phyloP scores from a whole-genome alignment of 176 grass and related monocot genomes.

The Avena insularis region DNA sequence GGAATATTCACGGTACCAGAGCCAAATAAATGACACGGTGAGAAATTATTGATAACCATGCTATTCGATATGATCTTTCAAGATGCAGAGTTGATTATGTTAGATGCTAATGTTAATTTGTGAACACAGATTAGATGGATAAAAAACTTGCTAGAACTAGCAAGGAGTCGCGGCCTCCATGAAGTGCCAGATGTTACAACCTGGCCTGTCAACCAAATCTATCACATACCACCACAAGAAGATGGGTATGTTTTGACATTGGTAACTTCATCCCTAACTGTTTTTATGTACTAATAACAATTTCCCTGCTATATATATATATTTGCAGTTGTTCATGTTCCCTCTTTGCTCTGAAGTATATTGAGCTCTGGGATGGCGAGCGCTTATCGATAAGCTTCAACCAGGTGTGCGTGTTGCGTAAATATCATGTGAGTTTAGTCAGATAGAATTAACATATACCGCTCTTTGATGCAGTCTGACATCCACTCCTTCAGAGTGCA shows the following conservation, averaged over 20 bases:
- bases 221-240: not conserved
- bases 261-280: not conserved
- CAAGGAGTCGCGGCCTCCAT: not conserved
- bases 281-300: not conserved
- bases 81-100: not conserved
- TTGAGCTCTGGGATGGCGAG: not conserved
- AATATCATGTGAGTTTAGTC: not conserved
- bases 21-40: not conserved
- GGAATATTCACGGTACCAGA: not conserved
- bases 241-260: not conserved
- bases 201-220: not conserved
- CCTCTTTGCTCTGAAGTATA: not conserved
- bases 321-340: not conserved
- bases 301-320: not conserved
- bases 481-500: constrained; percentile 15
- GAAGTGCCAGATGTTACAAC: not conserved
- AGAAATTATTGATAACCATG: not conserved
- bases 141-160: not conserved
- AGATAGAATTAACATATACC: not conserved
- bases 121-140: not conserved
- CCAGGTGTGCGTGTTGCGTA: not conserved
- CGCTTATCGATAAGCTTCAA: not conserved
- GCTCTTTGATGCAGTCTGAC: not conserved
- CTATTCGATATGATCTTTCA: not conserved
- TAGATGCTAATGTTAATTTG: not conserved